Conservation (phyloP, 148 eudicot genomes). For the Pharnaceum exiguum region DNA sequence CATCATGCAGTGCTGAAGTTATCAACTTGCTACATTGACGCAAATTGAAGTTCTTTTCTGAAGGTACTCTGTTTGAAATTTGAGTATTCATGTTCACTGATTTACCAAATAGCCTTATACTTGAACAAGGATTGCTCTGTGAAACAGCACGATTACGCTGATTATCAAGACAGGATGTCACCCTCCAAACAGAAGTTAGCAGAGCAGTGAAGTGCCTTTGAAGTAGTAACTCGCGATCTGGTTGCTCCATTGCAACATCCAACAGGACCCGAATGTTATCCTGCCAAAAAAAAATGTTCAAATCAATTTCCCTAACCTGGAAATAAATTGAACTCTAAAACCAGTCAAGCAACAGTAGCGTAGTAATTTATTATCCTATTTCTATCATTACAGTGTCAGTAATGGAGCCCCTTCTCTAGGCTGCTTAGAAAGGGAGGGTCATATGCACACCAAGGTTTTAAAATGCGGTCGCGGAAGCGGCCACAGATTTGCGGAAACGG, state of each 20-base stretch:
- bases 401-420: too few species aligned
- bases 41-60: constrained; percentile 43
- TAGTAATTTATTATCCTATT: too few species aligned
- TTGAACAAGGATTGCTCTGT: constrained; percentile 35
- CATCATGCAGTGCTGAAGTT: constrained; percentile 50
- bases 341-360: too few species aligned
- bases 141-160: constrained; percentile 27
- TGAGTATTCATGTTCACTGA: constrained; percentile 31
- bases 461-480: too few species aligned
- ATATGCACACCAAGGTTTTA: too few species aligned
- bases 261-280: constrained; percentile 72
- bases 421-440: too few species aligned
- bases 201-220: constrained; percentile 81
- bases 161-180: constrained; percentile 35
- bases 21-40: constrained; percentile 49
- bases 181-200: constrained; percentile 72
- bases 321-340: too few species aligned
- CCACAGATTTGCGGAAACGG: too few species aligned
- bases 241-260: constrained; percentile 68
- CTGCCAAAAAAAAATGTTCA: constrained; percentile 32
- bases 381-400: neutral
- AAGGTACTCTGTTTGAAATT: constrained; percentile 19
- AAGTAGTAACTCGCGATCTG: constrained; percentile 77
- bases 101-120: constrained; percentile 38
- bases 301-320: neutral